phyloP scores from a whole-genome alignment of 495 filamentous ascomycete species.

The Hypoxylon fuscum region DNA sequence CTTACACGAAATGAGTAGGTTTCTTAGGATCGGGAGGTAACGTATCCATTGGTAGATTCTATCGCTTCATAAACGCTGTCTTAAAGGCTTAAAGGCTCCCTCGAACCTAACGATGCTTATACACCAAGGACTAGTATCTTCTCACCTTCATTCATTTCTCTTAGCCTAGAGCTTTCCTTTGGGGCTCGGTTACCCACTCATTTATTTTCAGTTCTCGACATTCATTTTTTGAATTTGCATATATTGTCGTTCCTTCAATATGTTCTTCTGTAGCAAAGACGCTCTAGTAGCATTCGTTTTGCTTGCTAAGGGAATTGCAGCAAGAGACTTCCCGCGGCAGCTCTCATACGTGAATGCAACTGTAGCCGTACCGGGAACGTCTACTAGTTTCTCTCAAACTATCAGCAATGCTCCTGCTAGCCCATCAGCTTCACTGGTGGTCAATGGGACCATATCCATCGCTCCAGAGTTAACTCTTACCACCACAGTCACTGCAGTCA shows the following conservation, averaged over 20 bases:
- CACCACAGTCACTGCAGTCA: too few species aligned
- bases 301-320: slow-evolving; percentile 9
- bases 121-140: slow-evolving; percentile 15
- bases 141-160: slow-evolving; percentile 22
- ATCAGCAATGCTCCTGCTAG: not conserved
- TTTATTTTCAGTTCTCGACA: slow-evolving; percentile 12
- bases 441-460: not conserved
- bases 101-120: not conserved
- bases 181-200: slow-evolving; percentile 22
- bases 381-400: not conserved
- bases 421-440: too few species aligned
- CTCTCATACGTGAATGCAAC: slow-evolving; percentile 6
- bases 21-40: not conserved
- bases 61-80: slow-evolving; percentile 1
- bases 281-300: slow-evolving; percentile 17
- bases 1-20: not conserved
- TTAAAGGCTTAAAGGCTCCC: slow-evolving; percentile 15
- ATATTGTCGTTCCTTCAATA: slow-evolving; percentile 16
- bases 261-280: slow-evolving; percentile 31
- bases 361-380: not conserved
- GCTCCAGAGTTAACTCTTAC: not conserved
- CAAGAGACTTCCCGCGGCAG: slow-evolving; percentile 5
- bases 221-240: slow-evolving; percentile 10
- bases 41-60: slow-evolving; percentile 2
- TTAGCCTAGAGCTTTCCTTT: slow-evolving; percentile 14